Percentiles rank a stretch among this genome's conserved stretches.
phyloP scores from a whole-genome alignment of 768 basidiomycete species.

The Lactarius pseudohatsudake region DNA sequence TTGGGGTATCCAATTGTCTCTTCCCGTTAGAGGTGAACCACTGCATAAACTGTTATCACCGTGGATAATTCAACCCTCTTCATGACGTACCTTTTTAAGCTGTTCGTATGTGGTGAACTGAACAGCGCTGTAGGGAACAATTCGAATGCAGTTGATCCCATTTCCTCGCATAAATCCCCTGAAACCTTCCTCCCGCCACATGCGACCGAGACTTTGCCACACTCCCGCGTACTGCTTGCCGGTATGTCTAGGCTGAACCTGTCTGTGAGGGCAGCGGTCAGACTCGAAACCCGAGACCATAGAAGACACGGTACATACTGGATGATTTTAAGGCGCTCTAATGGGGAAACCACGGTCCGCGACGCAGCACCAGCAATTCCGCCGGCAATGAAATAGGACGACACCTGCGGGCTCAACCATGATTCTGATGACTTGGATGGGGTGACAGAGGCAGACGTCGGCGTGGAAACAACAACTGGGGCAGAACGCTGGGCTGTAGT shows the following conservation, averaged over 20 bases:
- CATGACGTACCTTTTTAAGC: slow-evolving; percentile 68
- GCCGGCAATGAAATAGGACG: slow-evolving; percentile 55
- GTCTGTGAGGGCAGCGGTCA: slow-evolving; percentile 47
- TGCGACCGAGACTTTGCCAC: slow-evolving; percentile 77
- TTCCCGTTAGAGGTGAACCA: slow-evolving; percentile 70
- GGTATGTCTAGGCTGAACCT: slow-evolving; percentile 76
- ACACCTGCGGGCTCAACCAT: slow-evolving; percentile 39
- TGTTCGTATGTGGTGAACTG: slow-evolving; percentile 90
- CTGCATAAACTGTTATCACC: slow-evolving; percentile 37
- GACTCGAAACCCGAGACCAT: not conserved
- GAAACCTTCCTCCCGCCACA: slow-evolving; percentile 95
- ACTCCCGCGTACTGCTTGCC: slow-evolving; percentile 79
- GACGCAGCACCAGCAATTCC: slow-evolving; percentile 65
- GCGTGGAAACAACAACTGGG: slow-evolving; percentile 2
- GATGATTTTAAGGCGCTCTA: slow-evolving; percentile 95
- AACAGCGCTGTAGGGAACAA: slow-evolving; percentile 88
- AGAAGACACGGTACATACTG: slow-evolving; percentile 54
- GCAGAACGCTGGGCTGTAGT: slow-evolving; percentile 14
- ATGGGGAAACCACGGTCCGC: slow-evolving; percentile 87
- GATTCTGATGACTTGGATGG: slow-evolving; percentile 21
- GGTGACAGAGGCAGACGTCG: slow-evolving; percentile 1
- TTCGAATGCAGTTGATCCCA: slow-evolving; percentile 86
- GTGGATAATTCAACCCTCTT: not conserved
- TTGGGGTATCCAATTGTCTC: slow-evolving; percentile 82
- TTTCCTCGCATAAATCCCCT: slow-evolving; percentile 94